phyloP scores from a whole-genome alignment of 2,329 filamentous ascomycete species.

The Ophiosphaerella narmari region DNA sequence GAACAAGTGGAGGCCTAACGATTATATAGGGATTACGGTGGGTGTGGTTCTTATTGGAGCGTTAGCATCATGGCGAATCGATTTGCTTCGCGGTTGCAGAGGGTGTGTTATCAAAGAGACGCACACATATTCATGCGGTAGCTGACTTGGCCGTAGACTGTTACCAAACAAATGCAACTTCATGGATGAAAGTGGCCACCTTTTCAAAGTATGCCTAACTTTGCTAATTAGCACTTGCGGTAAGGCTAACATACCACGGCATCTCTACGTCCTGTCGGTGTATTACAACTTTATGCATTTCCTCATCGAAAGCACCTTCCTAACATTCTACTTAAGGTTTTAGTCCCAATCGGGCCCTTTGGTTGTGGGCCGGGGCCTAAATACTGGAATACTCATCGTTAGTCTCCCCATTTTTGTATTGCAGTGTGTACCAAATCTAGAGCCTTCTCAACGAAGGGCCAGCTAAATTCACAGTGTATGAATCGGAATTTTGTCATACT shows the following conservation, averaged over 20 bases:
- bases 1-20: background rate
- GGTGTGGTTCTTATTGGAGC: background rate
- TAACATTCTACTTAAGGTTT: slow-evolving; percentile 42
- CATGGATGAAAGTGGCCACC: background rate
- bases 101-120: background rate
- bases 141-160: background rate
- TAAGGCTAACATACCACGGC: slow-evolving; percentile 1
- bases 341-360: slow-evolving; percentile 29
- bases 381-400: slow-evolving; percentile 6
- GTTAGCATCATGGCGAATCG: background rate
- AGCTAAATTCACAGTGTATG: slow-evolving; percentile 30
- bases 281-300: slow-evolving; percentile 40
- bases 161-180: slow-evolving; percentile 2
- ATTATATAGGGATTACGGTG: background rate
- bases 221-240: background rate
- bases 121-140: background rate
- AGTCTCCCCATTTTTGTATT: slow-evolving; percentile 29
- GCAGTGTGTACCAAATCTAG: slow-evolving; percentile 40
- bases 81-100: background rate
- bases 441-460: slow-evolving; percentile 25
- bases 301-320: slow-evolving; percentile 40
- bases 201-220: background rate
- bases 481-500: slow-evolving; percentile 31
- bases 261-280: slow-evolving; percentile 38
- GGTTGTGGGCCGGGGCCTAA: slow-evolving; percentile 25